Percentiles rank a stretch among this genome's conserved stretches.
These are phyloP conservation scores for Termitomyces sp. DNA, from an alignment of 768 basidiomycete genomes.

Conservation along the genomic window DNA sequence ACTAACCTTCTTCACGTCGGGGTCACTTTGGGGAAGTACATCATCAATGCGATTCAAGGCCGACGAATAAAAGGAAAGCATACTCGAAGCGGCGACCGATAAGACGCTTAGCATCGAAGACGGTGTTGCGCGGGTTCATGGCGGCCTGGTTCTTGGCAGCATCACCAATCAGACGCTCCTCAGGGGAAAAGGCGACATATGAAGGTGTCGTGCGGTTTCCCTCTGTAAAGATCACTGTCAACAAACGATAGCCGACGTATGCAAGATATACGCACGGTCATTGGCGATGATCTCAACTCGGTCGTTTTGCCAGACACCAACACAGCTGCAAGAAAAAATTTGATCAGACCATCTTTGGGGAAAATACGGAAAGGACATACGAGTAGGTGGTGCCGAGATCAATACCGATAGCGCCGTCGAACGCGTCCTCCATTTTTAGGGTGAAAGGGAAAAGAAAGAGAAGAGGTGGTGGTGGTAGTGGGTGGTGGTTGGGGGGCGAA, in stretches of 20 bases:
- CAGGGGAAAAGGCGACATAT: constrained; percentile 96
- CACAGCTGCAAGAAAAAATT: constrained; percentile 60
- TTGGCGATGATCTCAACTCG: constrained; percentile 99
- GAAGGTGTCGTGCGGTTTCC: constrained; percentile 99
- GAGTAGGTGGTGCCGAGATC: constrained; percentile 98
- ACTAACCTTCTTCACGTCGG: constrained; percentile 85
- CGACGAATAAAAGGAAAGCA: constrained; percentile 21
- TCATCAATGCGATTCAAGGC: constrained; percentile 4
- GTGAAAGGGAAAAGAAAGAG: constrained; percentile 23
- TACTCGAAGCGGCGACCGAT: constrained; percentile 97
- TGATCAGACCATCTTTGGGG: constrained; percentile 7
- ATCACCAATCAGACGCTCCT: constrained; percentile 98
- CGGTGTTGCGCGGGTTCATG: constrained; percentile 99
- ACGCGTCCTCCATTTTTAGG: constrained; percentile 79
- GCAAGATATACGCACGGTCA: constrained; percentile 62
- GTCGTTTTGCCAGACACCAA: constrained; percentile 99
- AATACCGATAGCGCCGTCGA: constrained; percentile 96
- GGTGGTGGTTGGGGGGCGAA: constrained; percentile 34
- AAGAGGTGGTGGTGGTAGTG: constrained; percentile 26
- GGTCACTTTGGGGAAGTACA: constrained; percentile 50
- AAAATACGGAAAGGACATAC: constrained; percentile 36
- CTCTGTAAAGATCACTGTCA: constrained; percentile 44
- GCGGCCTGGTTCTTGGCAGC: constrained; percentile 98
- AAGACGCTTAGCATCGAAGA: constrained; percentile 98
- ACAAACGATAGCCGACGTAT: not conserved